Base-by-base conservation (phyloP, 2,329 filamentous ascomycete species). In the Teratosphaeria pseudoeucalypti region DNA sequence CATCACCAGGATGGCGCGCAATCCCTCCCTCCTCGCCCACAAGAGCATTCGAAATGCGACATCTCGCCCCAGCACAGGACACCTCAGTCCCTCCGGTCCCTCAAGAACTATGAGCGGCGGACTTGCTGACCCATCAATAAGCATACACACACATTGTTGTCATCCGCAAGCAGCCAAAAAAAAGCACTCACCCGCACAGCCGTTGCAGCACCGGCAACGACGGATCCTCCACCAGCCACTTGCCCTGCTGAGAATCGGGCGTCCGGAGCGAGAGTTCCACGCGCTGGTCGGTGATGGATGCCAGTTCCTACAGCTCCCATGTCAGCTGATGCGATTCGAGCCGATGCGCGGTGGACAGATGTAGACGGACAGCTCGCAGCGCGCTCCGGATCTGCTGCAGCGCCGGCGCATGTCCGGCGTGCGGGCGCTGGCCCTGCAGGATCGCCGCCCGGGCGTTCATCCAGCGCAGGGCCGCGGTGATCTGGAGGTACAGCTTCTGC, bases 201-300 rank as follows among this genome's bases (percentile, higher is more conserved):
- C 60, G 60, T 55, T 68, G 65, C 19, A 71, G 66, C 16, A 60
- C 57, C 16, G 76, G 74, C 60, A 85, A 72, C 7, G 79, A 75
- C 3, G 84, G 84, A 66, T 86, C 84, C 62, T 86, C 84, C 43
- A 74, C 73, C 53, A 85, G 74, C 83, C 83, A 86, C 72, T 85
- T 83, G 47, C 81, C 80, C 63, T 82, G 81, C 52, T 79, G 73
- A 52, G 74, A 66, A 66, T 86, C 84, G 49, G 81, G 78, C 29
- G 77, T 73, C 62, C 80, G 78, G 19, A 86, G 77, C 34, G 81
- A 80, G 59, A 78, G 75, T 57, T 82, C 76, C 55, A 85, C 80
- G 63, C 81, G 75, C 54, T 78, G 75, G 64, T 86, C 82, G 14
- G 82, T 84, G 62, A 85, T 77, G 29, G 76, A 75, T 14, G 76